Evolutionary conservation across 768 basidiomycete genomes (phyloP).

Genomic region (Udeniomyces megalosporus): DNA sequence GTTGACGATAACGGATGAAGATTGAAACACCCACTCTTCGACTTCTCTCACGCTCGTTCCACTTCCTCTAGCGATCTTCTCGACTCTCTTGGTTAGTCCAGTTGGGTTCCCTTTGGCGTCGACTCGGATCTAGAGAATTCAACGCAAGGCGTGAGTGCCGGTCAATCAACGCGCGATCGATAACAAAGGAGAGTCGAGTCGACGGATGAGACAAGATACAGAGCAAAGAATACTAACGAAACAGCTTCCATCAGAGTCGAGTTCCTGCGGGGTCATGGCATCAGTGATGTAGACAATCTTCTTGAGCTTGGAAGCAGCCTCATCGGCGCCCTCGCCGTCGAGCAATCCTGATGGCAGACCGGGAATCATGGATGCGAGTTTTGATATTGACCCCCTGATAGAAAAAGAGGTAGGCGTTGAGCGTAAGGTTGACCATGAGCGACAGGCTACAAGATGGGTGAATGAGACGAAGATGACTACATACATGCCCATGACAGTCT

Average conservation of each 20-base stretch:
- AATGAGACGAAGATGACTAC: slow-evolving; percentile 22
- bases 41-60: slow-evolving; percentile 93
- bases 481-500: slow-evolving; percentile 94
- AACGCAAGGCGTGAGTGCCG: no score
- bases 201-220: not conserved
- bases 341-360: slow-evolving; percentile 83
- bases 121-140: slow-evolving; percentile 22
- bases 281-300: slow-evolving; percentile 98
- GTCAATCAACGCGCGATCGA: no score
- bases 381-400: slow-evolving; percentile 87
- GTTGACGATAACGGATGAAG: not conserved
- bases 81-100: slow-evolving; percentile 78
- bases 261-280: slow-evolving; percentile 82
- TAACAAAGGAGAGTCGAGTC: no score
- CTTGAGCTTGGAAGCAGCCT: slow-evolving; percentile 77
- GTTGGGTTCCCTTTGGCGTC: slow-evolving; percentile 27
- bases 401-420: not conserved
- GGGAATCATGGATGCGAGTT: slow-evolving; percentile 98
- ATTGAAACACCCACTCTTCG: slow-evolving; percentile 44
- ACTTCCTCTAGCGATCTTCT: slow-evolving; percentile 76
- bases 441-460: not conserved
- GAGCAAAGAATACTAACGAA: slow-evolving; percentile 45
- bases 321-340: slow-evolving; percentile 74
- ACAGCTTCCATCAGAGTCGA: slow-evolving; percentile 82
- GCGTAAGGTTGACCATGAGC: no score